A percentile compares a stretch with the other conserved stretches of the same genome.
phyloP scores from a whole-genome alignment of 2,329 filamentous ascomycete genomes.

The Aspergillus sclerotialis region DNA sequence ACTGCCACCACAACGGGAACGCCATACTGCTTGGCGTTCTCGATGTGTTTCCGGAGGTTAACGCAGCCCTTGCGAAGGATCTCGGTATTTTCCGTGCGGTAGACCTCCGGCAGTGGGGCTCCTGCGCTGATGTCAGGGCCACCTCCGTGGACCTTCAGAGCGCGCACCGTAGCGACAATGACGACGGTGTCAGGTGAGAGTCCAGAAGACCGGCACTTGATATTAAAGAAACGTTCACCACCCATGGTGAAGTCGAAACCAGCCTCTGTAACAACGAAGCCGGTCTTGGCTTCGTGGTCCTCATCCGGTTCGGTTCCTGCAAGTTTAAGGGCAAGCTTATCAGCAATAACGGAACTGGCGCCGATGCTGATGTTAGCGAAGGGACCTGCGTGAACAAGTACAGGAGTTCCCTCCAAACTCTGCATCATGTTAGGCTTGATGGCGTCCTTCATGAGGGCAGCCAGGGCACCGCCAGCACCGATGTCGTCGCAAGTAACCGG shows the following conservation, averaged over 20 bases:
- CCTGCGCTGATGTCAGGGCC: conserved; percentile 90
- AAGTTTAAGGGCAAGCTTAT: conserved; percentile 92
- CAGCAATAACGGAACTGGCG: conserved; percentile 88
- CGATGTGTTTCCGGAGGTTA: conserved; percentile 92
- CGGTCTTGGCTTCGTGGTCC: conserved; percentile 71
- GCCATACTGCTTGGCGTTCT: conserved; percentile 81
- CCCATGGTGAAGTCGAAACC: conserved; percentile 99
- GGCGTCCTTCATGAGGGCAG: conserved; percentile 93
- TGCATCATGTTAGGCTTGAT: conserved; percentile 99
- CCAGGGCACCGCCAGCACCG: conserved; percentile 83
- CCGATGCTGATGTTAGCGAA: conserved; percentile 99
- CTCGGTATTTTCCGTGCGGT: conserved; percentile 89
- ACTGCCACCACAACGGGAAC: conserved; percentile 94
- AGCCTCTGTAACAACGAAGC: conserved; percentile 93
- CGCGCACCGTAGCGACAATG: conserved; percentile 89
- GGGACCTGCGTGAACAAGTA: conserved; percentile 94
- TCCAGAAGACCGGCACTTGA: conserved; percentile 94
- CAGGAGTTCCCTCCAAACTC: conserved; percentile 90
- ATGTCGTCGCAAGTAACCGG: conserved; percentile 95
- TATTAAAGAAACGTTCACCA: conserved; percentile 99
- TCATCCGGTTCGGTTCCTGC: conserved; percentile 91
- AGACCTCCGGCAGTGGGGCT: conserved; percentile 75
- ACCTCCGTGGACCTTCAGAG: conserved; percentile 93
- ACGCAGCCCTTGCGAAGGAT: conserved; percentile 83
- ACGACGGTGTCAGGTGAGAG: conserved; percentile 90